Conservation (phyloP, 805 yeast genomes). For the Nakazawaea siamensis region DNA sequence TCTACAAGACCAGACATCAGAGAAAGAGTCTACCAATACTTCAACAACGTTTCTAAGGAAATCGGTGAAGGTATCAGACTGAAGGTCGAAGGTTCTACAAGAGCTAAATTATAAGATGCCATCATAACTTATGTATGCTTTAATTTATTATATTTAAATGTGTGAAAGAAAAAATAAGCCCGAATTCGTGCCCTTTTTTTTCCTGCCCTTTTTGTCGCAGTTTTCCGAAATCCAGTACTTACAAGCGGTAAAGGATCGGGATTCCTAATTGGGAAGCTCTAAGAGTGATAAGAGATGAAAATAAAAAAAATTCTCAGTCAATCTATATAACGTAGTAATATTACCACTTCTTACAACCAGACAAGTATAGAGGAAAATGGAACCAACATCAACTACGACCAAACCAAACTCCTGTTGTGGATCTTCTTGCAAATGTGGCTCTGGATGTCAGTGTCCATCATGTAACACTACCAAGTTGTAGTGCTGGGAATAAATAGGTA, state of each 20-base stretch:
- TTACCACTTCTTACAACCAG: too few relatives aligned
- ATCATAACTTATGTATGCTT: too few relatives aligned
- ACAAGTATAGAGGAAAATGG: slow-evolving; percentile 4
- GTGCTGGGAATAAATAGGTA: too few relatives aligned
- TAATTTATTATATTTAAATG: too few relatives aligned
- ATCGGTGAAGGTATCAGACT: slow-evolving; percentile 62
- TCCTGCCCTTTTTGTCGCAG: too few relatives aligned
- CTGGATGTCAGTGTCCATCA: slow-evolving; percentile 25
- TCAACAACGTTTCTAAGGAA: slow-evolving; percentile 59
- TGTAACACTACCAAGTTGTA: slow-evolving; percentile 27
- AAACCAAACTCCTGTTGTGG: slow-evolving; percentile 18
- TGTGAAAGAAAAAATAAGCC: too few relatives aligned
- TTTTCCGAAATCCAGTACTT: neutral
- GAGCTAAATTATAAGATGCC: slow-evolving; percentile 22
- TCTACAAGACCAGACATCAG: slow-evolving; percentile 70
- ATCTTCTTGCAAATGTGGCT: slow-evolving; percentile 24
- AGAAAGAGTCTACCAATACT: slow-evolving; percentile 71
- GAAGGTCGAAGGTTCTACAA: slow-evolving; percentile 50
- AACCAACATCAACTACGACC: slow-evolving; percentile 8
- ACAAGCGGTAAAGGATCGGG: slow-evolving; percentile 1
- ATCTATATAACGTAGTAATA: too few relatives aligned
- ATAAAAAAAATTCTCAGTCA: neutral
- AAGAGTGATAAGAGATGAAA: neutral
- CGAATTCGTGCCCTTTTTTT: too few relatives aligned
- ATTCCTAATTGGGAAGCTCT: slow-evolving; percentile 4